phyloP scores from a whole-genome alignment of 208 protist genomes.

The Lotmaria passim region DNA sequence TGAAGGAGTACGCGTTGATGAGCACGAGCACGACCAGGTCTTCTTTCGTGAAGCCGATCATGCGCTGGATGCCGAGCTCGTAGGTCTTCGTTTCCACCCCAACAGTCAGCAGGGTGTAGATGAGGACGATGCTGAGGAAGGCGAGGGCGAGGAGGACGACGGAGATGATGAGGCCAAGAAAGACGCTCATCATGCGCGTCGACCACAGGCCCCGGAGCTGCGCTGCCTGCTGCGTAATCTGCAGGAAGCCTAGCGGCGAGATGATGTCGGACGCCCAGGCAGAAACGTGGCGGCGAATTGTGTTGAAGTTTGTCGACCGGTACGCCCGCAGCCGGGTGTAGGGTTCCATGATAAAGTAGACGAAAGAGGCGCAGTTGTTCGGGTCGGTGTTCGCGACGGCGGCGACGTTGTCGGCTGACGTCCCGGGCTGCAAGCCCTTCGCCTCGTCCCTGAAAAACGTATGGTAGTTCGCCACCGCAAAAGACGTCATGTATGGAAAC shows the following conservation, averaged over 20 bases:
- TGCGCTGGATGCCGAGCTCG: constrained; percentile 94
- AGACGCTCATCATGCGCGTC: constrained; percentile 81
- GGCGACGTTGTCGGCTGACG: not conserved
- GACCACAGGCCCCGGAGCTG: constrained; percentile 57
- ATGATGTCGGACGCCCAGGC: constrained; percentile 55
- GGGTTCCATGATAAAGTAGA: constrained; percentile 62
- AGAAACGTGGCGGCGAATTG: constrained; percentile 53
- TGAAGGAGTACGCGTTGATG: constrained; percentile 68
- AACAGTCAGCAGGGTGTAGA: constrained; percentile 95
- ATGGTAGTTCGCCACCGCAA: constrained; percentile 42
- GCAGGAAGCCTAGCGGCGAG: constrained; percentile 67
- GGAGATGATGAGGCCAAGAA: constrained; percentile 92
- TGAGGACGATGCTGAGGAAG: constrained; percentile 90
- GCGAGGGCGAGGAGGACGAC: constrained; percentile 88
- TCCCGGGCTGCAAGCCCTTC: constrained; percentile 30
- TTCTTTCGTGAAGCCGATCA: constrained; percentile 83
- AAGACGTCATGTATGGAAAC: constrained; percentile 31
- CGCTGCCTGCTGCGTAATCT: constrained; percentile 50
- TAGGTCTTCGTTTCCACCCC: constrained; percentile 94
- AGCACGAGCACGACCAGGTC: constrained; percentile 66
- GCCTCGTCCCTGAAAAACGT: constrained; percentile 29
- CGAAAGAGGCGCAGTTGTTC: constrained; percentile 37
- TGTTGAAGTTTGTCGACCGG: constrained; percentile 48
- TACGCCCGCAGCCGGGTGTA: constrained; percentile 39
- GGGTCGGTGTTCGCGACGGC: constrained; percentile 31